Evolutionary conservation across 1,284 basidiomycete species (phyloP).

Genomic region (Leccinum brunneo-olivaceum): DNA sequence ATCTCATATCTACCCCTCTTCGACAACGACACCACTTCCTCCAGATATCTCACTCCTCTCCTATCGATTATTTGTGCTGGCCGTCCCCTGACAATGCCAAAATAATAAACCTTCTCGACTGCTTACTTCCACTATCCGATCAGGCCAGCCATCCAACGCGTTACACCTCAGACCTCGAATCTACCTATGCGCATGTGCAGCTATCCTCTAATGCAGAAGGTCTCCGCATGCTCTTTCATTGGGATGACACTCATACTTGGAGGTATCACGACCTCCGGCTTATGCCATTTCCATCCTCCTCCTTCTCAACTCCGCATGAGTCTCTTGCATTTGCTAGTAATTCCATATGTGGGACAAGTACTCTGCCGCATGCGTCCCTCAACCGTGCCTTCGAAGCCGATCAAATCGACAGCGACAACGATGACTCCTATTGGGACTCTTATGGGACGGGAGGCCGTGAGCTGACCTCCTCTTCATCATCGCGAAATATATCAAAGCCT

Average conservation of each 20-base stretch:
- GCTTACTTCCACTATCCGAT: conserved; percentile 23
- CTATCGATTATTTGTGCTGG: conserved; percentile 61
- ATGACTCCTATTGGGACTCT: conserved; percentile 61
- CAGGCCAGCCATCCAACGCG: conserved; percentile 38
- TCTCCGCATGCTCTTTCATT: conserved; percentile 61
- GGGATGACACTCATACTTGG: conserved; percentile 54
- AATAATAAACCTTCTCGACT: conserved; percentile 42
- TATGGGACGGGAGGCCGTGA: conserved; percentile 40
- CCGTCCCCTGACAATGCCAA: conserved; percentile 40
- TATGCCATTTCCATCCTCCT: conserved; percentile 66
- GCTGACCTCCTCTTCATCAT: conserved; percentile 10
- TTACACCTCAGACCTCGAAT: conserved; percentile 56
- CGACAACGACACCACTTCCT: conserved; percentile 64
- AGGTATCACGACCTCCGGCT: conserved; percentile 60
- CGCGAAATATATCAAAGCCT: neutral
- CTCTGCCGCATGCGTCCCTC: conserved; percentile 1
- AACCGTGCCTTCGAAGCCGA: conserved; percentile 13
- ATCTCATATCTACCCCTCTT: conserved; percentile 55
- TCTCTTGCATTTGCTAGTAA: conserved; percentile 24
- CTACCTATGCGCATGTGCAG: conserved; percentile 55
- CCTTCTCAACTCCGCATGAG: conserved; percentile 38
- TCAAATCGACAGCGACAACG: conserved; percentile 32
- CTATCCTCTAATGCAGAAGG: conserved; percentile 36
- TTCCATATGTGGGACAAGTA: neutral
- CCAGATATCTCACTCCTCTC: conserved; percentile 42